Conservation (phyloP, 2,329 filamentous ascomycete genomes). For the Fusarium sp. region DNA sequence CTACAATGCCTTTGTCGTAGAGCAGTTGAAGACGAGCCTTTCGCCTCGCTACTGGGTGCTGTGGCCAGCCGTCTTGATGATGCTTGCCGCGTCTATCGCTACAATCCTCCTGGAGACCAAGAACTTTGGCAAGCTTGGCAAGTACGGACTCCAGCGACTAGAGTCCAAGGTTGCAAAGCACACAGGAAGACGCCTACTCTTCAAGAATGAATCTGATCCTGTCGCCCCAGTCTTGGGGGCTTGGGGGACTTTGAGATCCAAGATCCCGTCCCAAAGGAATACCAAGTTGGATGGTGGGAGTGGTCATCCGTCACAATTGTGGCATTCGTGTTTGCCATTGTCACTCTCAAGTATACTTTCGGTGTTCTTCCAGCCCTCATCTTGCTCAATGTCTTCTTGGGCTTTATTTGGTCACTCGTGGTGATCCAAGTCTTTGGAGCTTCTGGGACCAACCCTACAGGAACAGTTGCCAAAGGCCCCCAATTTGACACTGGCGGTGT, state of each 20-base stretch:
- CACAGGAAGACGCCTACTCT: background rate
- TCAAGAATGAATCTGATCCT: background rate
- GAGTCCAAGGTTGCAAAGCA: background rate
- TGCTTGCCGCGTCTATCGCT: background rate
- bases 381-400: background rate
- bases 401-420: background rate
- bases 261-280: background rate
- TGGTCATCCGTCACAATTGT: background rate
- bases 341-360: background rate
- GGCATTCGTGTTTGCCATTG: background rate
- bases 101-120: background rate
- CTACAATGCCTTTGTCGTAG: background rate
- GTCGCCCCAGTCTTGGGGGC: too few species aligned
- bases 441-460: background rate
- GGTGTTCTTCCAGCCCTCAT: background rate
- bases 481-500: background rate
- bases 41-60: background rate
- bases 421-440: background rate
- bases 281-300: background rate
- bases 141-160: background rate
- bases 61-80: background rate
- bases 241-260: background rate
- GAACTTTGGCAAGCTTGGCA: background rate
- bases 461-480: background rate
- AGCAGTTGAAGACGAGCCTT: background rate